Conservation (phyloP, 1,139 yeast genomes). For the Debaryomycetaceae sp. region DNA sequence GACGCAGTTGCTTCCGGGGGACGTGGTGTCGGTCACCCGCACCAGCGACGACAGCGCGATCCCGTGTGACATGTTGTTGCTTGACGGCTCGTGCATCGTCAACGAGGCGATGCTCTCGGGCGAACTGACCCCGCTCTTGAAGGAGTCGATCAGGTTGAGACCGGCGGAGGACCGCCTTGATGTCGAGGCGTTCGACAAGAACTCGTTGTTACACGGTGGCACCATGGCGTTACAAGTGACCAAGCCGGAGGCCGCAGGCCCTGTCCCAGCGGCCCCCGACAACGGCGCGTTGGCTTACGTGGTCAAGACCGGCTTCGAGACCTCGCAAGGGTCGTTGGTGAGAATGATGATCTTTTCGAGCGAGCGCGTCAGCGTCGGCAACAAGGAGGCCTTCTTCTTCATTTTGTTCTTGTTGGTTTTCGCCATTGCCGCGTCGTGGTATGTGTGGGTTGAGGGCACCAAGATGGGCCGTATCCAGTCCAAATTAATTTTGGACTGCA, state of each 20-base stretch:
- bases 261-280: conserved; percentile 70
- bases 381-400: conserved; percentile 88
- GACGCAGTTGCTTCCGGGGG: conserved; percentile 84
- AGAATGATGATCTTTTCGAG: conserved; percentile 97
- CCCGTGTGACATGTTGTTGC: conserved; percentile 89
- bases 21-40: conserved; percentile 81
- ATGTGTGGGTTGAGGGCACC: conserved; percentile 98
- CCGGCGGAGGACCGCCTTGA: conserved; percentile 66
- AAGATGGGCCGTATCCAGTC: conserved; percentile 93
- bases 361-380: conserved; percentile 95
- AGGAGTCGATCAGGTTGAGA: conserved; percentile 85
- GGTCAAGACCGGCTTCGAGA: conserved; percentile 92
- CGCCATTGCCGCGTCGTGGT: conserved; percentile 96
- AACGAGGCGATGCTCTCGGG: conserved; percentile 99
- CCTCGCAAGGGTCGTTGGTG: conserved; percentile 95
- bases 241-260: conserved; percentile 46
- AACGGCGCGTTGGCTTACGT: conserved; percentile 90
- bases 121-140: conserved; percentile 93
- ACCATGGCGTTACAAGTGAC: conserved; percentile 94
- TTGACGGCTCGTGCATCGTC: conserved; percentile 88
- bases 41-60: conserved; percentile 88
- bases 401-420: conserved; percentile 83
- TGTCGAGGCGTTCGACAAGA: conserved; percentile 81
- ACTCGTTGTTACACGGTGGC: conserved; percentile 91
- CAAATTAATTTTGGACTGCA: conserved; percentile 90